A percentile compares a stretch with the other conserved stretches of the same genome.
phyloP scores from a whole-genome alignment of 768 basidiomycete genomes.

The Suillus plorans region DNA sequence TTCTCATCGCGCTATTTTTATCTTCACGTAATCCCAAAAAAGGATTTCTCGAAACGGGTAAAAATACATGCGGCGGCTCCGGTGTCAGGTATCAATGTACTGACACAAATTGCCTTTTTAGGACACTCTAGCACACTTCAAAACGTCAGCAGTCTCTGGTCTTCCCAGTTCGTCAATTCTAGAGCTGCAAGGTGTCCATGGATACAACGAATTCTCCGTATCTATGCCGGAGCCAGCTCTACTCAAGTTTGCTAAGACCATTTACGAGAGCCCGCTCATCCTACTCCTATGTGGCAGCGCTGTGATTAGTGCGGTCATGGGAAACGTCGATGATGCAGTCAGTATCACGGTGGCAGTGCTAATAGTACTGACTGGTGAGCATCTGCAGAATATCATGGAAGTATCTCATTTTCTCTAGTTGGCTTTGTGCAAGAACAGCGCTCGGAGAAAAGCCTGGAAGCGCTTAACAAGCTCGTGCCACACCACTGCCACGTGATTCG shows the following conservation, averaged over 20 bases:
- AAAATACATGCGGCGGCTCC: background rate
- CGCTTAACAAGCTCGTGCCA: constrained; percentile 94
- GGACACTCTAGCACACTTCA: constrained; percentile 75
- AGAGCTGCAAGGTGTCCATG: constrained; percentile 63
- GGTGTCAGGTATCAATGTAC: constrained; percentile 4
- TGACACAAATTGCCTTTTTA: constrained; percentile 28
- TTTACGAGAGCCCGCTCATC: constrained; percentile 94
- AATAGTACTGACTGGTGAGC: constrained; percentile 88
- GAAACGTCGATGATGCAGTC: constrained; percentile 93
- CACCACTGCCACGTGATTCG: constrained; percentile 94
- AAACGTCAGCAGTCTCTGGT: constrained; percentile 61
- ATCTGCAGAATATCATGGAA: background rate
- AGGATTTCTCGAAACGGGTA: background rate
- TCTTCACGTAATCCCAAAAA: background rate
- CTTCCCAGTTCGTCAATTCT: constrained; percentile 63
- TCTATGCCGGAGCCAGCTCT: constrained; percentile 74
- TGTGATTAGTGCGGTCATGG: constrained; percentile 85
- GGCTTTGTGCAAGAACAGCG: constrained; percentile 95
- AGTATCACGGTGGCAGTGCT: constrained; percentile 91
- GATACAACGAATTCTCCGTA: constrained; percentile 95
- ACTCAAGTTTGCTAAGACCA: constrained; percentile 91
- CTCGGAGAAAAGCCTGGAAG: constrained; percentile 92
- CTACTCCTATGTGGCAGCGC: constrained; percentile 90
- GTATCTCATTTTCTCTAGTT: constrained; percentile 41
- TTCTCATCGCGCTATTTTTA: background rate